These are phyloP conservation scores for Penicillium sp. DNA, from an alignment of 2,329 filamentous ascomycete genomes.

Conservation along the genomic window DNA sequence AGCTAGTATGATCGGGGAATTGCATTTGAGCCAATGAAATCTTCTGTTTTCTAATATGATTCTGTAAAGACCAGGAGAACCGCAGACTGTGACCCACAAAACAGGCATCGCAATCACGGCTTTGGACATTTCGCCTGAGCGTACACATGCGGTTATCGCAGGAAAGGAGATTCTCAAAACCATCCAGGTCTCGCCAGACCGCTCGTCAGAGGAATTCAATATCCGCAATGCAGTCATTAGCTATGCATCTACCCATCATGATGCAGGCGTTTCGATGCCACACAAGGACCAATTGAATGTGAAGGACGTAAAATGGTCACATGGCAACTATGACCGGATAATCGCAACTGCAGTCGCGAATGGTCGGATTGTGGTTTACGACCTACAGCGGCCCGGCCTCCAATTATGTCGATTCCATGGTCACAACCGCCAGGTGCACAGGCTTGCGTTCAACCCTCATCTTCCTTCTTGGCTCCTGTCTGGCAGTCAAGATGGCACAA, in stretches of 20 bases:
- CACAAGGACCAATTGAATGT: slow-evolving; percentile 60
- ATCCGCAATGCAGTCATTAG: slow-evolving; percentile 60
- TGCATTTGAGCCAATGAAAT: slow-evolving; percentile 9
- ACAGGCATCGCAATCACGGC: slow-evolving; percentile 64
- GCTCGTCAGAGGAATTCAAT: slow-evolving; percentile 62
- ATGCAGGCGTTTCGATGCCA: slow-evolving; percentile 46
- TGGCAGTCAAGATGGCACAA: slow-evolving; percentile 63
- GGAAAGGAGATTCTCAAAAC: slow-evolving; percentile 66
- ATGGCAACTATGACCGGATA: slow-evolving; percentile 57
- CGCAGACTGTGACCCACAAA: slow-evolving; percentile 58
- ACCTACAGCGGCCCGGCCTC: slow-evolving; percentile 59
- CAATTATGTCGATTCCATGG: slow-evolving; percentile 63
- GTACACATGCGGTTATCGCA: slow-evolving; percentile 62
- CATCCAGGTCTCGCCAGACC: slow-evolving; percentile 56
- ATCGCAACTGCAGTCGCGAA: slow-evolving; percentile 64
- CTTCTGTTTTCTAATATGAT: slow-evolving; percentile 25
- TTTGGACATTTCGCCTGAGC: slow-evolving; percentile 61
- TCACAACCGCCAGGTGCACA: slow-evolving; percentile 64
- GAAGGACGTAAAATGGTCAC: slow-evolving; percentile 67
- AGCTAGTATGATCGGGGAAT: slow-evolving; percentile 3
- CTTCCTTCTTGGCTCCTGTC: slow-evolving; percentile 60
- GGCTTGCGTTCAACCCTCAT: slow-evolving; percentile 63
- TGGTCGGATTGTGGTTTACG: slow-evolving; percentile 64
- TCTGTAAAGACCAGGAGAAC: slow-evolving; percentile 39
- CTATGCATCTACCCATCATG: slow-evolving; percentile 53